Conservation (phyloP, 306 rosid genomes). For the Trifolium dubium region DNA sequence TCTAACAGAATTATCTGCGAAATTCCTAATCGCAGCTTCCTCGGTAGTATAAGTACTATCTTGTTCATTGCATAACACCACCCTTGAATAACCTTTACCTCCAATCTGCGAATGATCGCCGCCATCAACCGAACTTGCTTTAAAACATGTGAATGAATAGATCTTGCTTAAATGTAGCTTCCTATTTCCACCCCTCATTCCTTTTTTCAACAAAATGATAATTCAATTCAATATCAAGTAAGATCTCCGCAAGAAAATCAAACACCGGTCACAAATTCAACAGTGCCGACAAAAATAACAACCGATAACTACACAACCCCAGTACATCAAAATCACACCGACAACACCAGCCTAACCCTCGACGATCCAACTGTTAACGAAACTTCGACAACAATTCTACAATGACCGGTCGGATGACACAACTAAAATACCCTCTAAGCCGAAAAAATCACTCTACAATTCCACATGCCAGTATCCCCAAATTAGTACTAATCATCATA, state of each 20-base stretch:
- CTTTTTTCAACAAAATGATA: background rate
- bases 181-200: constrained; percentile 54
- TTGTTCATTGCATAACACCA: constrained; percentile 78
- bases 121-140: constrained; percentile 54
- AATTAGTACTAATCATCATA: constrained; percentile 6
- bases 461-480: constrained; percentile 7
- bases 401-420: background rate
- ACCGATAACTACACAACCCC: background rate
- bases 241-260: background rate
- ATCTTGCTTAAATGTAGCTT: constrained; percentile 83
- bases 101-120: constrained; percentile 82
- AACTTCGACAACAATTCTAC: background rate
- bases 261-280: background rate
- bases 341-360: background rate
- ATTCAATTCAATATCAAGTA: background rate
- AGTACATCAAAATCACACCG: background rate
- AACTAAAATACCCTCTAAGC: background rate
- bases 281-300: background rate
- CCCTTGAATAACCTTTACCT: constrained; percentile 80
- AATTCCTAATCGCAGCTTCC: constrained; percentile 55
- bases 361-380: background rate
- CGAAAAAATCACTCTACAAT: background rate
- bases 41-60: constrained; percentile 25
- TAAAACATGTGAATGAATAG: constrained; percentile 82
- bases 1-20: constrained; percentile 70